phyloP scores from a whole-genome alignment of 768 basidiomycete species.

The Trametes elegans region DNA sequence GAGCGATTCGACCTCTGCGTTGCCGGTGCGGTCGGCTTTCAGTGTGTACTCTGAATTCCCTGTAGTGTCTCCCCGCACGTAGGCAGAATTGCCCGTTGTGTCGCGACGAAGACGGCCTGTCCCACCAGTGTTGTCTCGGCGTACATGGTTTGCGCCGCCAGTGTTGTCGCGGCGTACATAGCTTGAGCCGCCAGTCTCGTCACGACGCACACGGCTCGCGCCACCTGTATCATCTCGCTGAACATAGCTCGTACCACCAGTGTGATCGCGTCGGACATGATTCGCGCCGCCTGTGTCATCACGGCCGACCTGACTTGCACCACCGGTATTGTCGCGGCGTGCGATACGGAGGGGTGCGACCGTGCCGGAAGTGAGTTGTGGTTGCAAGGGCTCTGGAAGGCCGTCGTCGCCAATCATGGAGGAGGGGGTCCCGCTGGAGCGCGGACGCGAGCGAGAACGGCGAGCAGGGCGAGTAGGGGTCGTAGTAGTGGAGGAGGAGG shows the following conservation, averaged over 20 bases:
- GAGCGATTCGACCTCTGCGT: constrained; percentile 26
- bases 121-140: constrained; percentile 6
- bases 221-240: constrained; percentile 4
- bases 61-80: constrained; percentile 1
- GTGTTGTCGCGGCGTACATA: neutral
- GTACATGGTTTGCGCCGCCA: neutral
- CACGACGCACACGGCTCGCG: neutral
- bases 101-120: constrained; percentile 1
- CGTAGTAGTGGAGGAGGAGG: constrained; percentile 16
- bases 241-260: neutral
- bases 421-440: constrained; percentile 10
- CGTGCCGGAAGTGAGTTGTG: neutral
- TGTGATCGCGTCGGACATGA: constrained; percentile 4
- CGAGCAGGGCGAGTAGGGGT: constrained; percentile 20
- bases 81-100: constrained; percentile 2
- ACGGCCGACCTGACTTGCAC: neutral
- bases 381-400: neutral
- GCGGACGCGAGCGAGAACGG: constrained; percentile 14
- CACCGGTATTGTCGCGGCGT: constrained; percentile 11
- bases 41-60: constrained; percentile 16
- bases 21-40: constrained; percentile 23
- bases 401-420: neutral
- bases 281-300: constrained; percentile 1
- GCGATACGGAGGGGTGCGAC: constrained; percentile 7
- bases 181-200: neutral